Evolutionary conservation across 768 basidiomycete genomes (phyloP), one percentile per base, ranked within the genome.

Genomic region (Pleurotus tuoliensis): DNA sequence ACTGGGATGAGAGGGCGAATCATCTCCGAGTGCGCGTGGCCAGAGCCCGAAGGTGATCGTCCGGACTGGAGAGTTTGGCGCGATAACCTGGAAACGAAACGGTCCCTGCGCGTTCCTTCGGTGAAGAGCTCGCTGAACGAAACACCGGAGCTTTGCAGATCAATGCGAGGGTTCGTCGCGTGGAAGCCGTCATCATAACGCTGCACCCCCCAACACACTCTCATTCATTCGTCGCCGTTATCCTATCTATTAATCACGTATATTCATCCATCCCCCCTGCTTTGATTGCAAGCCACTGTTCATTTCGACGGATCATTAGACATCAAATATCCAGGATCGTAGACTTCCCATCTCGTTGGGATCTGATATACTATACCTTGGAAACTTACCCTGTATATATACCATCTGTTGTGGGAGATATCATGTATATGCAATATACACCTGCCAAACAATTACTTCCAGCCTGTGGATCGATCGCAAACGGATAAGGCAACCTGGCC

Each of bases 11-110:
- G 84, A 38, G 71, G 72, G 13, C 70, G 71, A 47, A 70, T 88
- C 25, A 68, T 69, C 46, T 68, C 73, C 3, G 73, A 77, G 53
- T 65, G 84, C 25, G 65, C 65, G 13, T 90, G 88, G 88, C 50
- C 63, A 2, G 80, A 80, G 56, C 79, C 81, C 24, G 61, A 69
- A 7, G 76, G 75, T 12, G 76, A 80, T 25, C 66, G 69, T 13
- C 80, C 84, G 0, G 79, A 82, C 22, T 78, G 78, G 79, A 72
- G 73, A 8, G 68, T 70, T 30, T 86, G 86, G 85, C 73, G 83
- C 56, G 69, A 71, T 47, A 66, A 66, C 7, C 64, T 76, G n/a
- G 69, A 74, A 56, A 70, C 18, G 18, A 40, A 39, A 22, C 12
- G 12, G 9, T 7, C 48, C 7, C 51, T 7, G 3, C 51, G 51